Conservation (phyloP, 768 basidiomycete species). For the Artomyces pyxidatus region DNA sequence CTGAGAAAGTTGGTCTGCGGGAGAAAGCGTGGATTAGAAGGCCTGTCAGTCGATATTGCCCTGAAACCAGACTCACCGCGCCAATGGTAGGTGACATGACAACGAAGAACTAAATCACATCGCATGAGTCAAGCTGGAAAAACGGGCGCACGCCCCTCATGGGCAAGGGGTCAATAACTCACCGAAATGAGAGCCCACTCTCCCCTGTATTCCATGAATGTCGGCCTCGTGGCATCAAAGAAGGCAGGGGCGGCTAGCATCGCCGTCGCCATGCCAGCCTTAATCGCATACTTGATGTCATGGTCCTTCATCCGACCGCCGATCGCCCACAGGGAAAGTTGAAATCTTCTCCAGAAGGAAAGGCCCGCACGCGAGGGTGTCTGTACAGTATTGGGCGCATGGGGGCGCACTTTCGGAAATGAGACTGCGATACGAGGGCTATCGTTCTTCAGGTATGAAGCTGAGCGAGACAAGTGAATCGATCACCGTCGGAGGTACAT, state of each 20-base stretch:
- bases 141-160: background rate
- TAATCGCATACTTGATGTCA: slow-evolving; percentile 82
- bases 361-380: slow-evolving; percentile 60
- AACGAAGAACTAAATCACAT: slow-evolving; percentile 65
- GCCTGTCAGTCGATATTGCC: too few species aligned
- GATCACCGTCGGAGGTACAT: background rate
- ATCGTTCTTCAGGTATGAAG: slow-evolving; percentile 38
- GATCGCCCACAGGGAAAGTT: slow-evolving; percentile 67
- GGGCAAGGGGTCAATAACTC: slow-evolving; percentile 17
- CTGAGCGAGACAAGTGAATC: slow-evolving; percentile 21
- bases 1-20: slow-evolving; percentile 89
- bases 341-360: slow-evolving; percentile 50
- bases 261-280: slow-evolving; percentile 77
- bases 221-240: slow-evolving; percentile 64
- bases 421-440: slow-evolving; percentile 39
- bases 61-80: slow-evolving; percentile 52
- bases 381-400: slow-evolving; percentile 81
- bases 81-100: slow-evolving; percentile 90
- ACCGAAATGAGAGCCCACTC: slow-evolving; percentile 97
- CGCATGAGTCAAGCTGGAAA: slow-evolving; percentile 9
- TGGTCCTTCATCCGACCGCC: slow-evolving; percentile 57
- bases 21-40: too few species aligned
- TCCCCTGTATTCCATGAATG: slow-evolving; percentile 77
- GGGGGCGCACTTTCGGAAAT: slow-evolving; percentile 77
- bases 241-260: slow-evolving; percentile 86